phyloP scores from a whole-genome alignment of 768 basidiomycete genomes.

The Boletus sp. region DNA sequence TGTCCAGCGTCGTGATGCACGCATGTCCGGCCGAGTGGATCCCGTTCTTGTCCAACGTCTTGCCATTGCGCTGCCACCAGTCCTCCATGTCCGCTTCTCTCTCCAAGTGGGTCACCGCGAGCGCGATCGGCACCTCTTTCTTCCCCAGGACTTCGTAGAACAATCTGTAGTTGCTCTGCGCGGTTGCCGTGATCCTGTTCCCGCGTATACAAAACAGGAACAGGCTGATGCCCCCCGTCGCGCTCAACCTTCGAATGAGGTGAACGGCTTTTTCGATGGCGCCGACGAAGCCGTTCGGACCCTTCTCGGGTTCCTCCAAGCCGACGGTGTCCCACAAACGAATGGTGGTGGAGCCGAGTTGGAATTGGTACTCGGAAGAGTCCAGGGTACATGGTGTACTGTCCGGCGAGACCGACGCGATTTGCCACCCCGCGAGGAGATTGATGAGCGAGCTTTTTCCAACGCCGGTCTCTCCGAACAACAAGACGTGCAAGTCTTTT shows the following conservation, averaged over 20 bases:
- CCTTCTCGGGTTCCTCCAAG: constrained; percentile 22
- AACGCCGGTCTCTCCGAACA: constrained; percentile 42
- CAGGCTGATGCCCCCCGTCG: constrained; percentile 27
- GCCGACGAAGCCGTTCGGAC: constrained; percentile 16
- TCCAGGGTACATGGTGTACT: constrained; percentile 33
- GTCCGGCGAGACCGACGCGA: constrained; percentile 23
- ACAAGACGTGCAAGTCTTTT: constrained; percentile 29
- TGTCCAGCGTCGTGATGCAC: constrained; percentile 28
- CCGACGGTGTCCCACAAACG: constrained; percentile 35
- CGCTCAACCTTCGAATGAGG: constrained; percentile 31
- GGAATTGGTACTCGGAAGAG: constrained; percentile 24
- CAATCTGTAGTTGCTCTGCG: constrained; percentile 31
- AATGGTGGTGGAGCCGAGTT: constrained; percentile 17
- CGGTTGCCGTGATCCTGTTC: constrained; percentile 23
- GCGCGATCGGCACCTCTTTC: constrained; percentile 35
- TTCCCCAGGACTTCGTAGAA: constrained; percentile 41
- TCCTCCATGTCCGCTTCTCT: constrained; percentile 27
- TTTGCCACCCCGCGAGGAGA: constrained; percentile 34
- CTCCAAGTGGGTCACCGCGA: constrained; percentile 42
- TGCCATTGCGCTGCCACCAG: constrained; percentile 30
- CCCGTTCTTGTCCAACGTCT: constrained; percentile 13
- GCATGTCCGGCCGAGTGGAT: constrained; percentile 23
- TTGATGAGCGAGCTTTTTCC: constrained; percentile 37
- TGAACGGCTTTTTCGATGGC: constrained; percentile 27
- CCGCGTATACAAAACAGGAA: constrained; percentile 34